Conservation (phyloP, 352 stramenopile genomes). For the Blastocystis hominis region DNA sequence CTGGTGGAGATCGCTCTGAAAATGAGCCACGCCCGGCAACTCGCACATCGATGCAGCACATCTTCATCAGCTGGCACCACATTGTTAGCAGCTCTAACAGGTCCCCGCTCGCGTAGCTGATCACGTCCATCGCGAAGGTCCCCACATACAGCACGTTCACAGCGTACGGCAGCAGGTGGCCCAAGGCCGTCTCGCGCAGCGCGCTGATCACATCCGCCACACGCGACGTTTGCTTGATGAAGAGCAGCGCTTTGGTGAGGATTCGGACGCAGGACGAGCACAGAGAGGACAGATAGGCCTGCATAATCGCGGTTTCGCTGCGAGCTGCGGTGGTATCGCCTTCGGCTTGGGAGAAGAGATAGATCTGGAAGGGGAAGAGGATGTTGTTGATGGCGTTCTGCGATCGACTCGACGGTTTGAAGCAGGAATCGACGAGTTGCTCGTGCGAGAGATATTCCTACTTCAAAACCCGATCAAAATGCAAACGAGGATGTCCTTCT, state of each 20-base stretch:
- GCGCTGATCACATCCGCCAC: constrained; percentile 32
- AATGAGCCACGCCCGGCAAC: not conserved
- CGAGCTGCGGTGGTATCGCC: not conserved
- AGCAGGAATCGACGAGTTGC: not conserved
- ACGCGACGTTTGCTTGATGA: not conserved
- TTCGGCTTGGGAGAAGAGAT: constrained; percentile 38
- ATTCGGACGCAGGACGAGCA: not conserved
- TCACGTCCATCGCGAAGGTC: not conserved
- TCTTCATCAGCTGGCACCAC: constrained; percentile 27
- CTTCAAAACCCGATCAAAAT: not conserved
- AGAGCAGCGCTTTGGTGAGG: not conserved
- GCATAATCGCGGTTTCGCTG: constrained; percentile 26
- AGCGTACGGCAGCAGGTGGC: constrained; percentile 1
- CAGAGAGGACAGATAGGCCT: constrained; percentile 31
- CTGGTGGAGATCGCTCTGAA: constrained; percentile 26
- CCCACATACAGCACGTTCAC: constrained; percentile 11
- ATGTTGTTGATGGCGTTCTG: not conserved
- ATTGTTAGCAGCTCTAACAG: constrained; percentile 24
- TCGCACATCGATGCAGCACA: constrained; percentile 27
- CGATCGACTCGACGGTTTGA: constrained; percentile 3
- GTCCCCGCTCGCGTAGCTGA: constrained; percentile 2
- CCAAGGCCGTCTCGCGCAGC: constrained; percentile 18
- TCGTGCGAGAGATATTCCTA: constrained; percentile 23
- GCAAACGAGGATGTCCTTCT: constrained; percentile 4
- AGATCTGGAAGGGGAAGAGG: constrained; percentile 54